These are phyloP conservation scores for Monosporozyma yasuniensis DNA, from an alignment of 805 yeast species.

Conservation along the genomic window DNA sequence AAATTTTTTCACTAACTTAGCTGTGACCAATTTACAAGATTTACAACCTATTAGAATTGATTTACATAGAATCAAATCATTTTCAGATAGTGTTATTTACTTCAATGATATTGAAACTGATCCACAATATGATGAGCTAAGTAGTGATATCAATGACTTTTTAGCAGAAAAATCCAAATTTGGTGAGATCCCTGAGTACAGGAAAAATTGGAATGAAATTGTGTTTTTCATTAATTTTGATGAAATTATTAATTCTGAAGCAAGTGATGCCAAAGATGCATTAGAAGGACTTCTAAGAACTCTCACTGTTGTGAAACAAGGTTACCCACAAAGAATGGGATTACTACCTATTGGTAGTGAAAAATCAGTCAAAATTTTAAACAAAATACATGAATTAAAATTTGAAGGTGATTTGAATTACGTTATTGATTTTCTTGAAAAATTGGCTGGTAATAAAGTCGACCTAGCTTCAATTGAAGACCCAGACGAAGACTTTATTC, in stretches of 20 bases:
- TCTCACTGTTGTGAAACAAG: conserved; percentile 40
- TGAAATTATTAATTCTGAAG: conserved; percentile 11
- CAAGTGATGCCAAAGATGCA: conserved; percentile 35
- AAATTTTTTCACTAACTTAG: conserved; percentile 15
- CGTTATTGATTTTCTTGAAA: conserved; percentile 15
- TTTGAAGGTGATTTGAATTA: conserved; percentile 7
- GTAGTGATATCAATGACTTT: conserved; percentile 39
- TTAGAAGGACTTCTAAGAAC: conserved; percentile 42
- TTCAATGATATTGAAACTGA: conserved; percentile 73
- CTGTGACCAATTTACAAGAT: conserved; percentile 17
- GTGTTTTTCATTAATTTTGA: conserved; percentile 61
- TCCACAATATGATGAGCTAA: conserved; percentile 39
- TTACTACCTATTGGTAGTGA: conserved; percentile 49
- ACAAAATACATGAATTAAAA: conserved; percentile 21
- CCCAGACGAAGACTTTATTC: conserved; percentile 3
- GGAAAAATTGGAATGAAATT: conserved; percentile 67
- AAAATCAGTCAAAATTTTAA: conserved; percentile 15
- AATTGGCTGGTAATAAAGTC: conserved; percentile 8
- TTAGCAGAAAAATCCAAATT: conserved; percentile 34
- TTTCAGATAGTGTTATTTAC: conserved; percentile 44
- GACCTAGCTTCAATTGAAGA: conserved; percentile 3
- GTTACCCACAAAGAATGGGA: conserved; percentile 75
- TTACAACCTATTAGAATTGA: conserved; percentile 28
- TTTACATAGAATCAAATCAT: conserved; percentile 24
- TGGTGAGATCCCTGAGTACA: conserved; percentile 60